Evolutionary conservation across 371 early-diverging fungal genomes (phyloP).

Genomic region (Dichotomocladium elegans): DNA sequence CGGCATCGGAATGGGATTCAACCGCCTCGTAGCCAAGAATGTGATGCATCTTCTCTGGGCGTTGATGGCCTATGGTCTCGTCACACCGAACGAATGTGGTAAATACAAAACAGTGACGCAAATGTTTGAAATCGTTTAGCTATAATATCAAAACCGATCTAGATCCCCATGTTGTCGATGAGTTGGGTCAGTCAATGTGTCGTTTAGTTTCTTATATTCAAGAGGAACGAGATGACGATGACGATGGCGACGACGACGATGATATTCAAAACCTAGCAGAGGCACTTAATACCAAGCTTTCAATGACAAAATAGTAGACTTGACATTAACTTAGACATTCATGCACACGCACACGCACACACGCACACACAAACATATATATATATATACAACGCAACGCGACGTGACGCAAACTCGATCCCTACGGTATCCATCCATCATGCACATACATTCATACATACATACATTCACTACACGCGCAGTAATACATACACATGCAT

Average conservation of each 20-base stretch:
- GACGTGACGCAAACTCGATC: too few relatives aligned
- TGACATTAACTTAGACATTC: too few relatives aligned
- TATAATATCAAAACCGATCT: too few relatives aligned
- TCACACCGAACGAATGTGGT: constrained; percentile 33
- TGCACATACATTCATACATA: too few relatives aligned
- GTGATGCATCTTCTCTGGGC: constrained; percentile 44
- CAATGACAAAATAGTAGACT: constrained; percentile 16
- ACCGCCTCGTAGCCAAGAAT: constrained; percentile 39
- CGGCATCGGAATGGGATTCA: constrained; percentile 42
- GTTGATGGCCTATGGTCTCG: constrained; percentile 29
- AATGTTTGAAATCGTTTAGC: too few relatives aligned
- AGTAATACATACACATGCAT: too few relatives aligned
- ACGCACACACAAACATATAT: background rate
- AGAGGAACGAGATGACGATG: constrained; percentile 32
- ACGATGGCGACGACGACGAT: constrained; percentile 33
- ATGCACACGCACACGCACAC: background rate
- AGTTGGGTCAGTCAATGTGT: constrained; percentile 33
- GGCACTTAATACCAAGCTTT: constrained; percentile 35
- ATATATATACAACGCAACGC: too few relatives aligned
- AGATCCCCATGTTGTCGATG: constrained; percentile 24
- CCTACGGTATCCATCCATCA: too few relatives aligned
- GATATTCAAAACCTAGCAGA: constrained; percentile 39
- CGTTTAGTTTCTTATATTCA: constrained; percentile 36
- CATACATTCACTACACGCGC: too few relatives aligned
- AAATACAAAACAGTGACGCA: constrained; percentile 6